Conservation (phyloP, 495 filamentous ascomycete species). For the Aspergillus hancockii region DNA sequence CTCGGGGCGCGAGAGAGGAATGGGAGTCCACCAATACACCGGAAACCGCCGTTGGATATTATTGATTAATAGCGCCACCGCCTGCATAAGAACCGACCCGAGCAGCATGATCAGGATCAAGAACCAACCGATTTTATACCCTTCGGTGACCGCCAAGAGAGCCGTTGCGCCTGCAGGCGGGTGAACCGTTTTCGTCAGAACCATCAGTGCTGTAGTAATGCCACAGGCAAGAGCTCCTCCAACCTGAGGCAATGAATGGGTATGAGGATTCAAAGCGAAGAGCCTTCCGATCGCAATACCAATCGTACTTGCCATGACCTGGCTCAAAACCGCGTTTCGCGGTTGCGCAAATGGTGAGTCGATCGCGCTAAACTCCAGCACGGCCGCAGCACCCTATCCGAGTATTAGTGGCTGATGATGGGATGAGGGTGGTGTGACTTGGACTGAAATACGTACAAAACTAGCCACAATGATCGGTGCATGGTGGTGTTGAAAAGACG, state of each 20-base stretch:
- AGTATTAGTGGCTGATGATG: constrained; percentile 14
- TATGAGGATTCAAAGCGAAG: constrained; percentile 57
- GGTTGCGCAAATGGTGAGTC: constrained; percentile 85
- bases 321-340: constrained; percentile 72
- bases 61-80: constrained; percentile 67
- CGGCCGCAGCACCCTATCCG: constrained; percentile 70
- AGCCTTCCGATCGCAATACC: constrained; percentile 72
- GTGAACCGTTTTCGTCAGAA: constrained; percentile 75
- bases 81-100: constrained; percentile 64
- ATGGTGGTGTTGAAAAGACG: constrained; percentile 37
- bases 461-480: constrained; percentile 41
- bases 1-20: constrained; percentile 24
- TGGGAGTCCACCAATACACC: constrained; percentile 66
- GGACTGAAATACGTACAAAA: constrained; percentile 38
- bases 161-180: constrained; percentile 90
- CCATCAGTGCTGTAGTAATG: constrained; percentile 69
- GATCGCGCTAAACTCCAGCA: constrained; percentile 71
- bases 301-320: constrained; percentile 65
- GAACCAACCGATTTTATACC: constrained; percentile 69
- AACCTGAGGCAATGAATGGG: constrained; percentile 57
- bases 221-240: constrained; percentile 71
- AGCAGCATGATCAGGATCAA: constrained; percentile 68
- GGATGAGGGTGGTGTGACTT: background rate
- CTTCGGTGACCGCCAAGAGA: constrained; percentile 69
- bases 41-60: constrained; percentile 79